phyloP scores from a whole-genome alignment of 2,329 filamentous ascomycete genomes.

The Aaosphaeria pasadenensis region DNA sequence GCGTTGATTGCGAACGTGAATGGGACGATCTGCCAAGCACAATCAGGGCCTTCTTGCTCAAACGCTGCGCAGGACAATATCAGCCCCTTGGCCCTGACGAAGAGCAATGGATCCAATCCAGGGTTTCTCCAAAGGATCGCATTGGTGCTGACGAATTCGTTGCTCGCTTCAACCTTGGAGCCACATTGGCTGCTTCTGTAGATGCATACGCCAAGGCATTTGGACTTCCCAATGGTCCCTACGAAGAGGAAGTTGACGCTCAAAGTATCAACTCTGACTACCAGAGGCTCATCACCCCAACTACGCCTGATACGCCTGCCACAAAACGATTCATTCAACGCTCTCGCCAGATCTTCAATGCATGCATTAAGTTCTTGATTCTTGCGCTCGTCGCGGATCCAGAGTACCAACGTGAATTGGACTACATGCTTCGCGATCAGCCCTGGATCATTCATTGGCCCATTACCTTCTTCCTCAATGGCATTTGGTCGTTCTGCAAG shows the following conservation, averaged over 20 bases:
- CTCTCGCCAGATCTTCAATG: constrained; percentile 37
- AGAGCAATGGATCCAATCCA: background rate
- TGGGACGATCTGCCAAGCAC: constrained; percentile 49
- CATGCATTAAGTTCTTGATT: constrained; percentile 41
- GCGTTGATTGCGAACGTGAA: constrained; percentile 44
- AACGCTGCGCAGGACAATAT: constrained; percentile 24
- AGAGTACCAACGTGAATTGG: constrained; percentile 46
- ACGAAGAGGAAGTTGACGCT: background rate
- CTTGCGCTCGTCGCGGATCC: constrained; percentile 46
- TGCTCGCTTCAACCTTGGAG: constrained; percentile 44
- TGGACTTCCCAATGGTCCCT: background rate
- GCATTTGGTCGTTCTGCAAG: constrained; percentile 44
- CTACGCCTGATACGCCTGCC: constrained; percentile 9
- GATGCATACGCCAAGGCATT: constrained; percentile 7
- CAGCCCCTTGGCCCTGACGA: background rate
- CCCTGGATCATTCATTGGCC: constrained; percentile 26
- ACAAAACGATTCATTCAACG: constrained; percentile 21
- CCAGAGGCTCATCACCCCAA: background rate
- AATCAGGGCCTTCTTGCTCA: constrained; percentile 41
- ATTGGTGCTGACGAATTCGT: constrained; percentile 25
- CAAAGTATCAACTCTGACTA: background rate
- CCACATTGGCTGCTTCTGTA: constrained; percentile 18
- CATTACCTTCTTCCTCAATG: constrained; percentile 31
- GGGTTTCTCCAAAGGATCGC: constrained; percentile 1
- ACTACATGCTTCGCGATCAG: constrained; percentile 34